Conservation (phyloP, 306 rosid genomes). For the Cucurbita maxima region DNA sequence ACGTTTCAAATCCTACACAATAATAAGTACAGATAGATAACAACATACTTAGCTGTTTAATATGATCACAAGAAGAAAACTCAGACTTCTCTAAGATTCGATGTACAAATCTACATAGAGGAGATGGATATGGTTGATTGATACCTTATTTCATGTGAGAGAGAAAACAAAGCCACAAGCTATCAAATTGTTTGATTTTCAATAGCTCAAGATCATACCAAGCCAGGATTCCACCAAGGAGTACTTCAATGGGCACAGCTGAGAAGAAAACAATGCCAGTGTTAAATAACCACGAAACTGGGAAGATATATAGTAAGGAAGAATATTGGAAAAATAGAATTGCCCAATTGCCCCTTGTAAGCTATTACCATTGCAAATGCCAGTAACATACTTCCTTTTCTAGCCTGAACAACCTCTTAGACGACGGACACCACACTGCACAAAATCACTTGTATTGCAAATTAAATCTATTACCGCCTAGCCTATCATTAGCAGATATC, state of each 20-base stretch:
- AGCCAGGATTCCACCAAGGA: constrained; percentile 55
- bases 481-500: too few relatives aligned
- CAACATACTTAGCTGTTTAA: background rate
- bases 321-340: background rate
- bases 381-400: constrained; percentile 59
- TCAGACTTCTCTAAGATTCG: background rate
- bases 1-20: background rate
- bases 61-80: background rate
- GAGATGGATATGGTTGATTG: background rate
- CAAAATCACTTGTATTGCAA: constrained; percentile 11
- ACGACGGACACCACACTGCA: constrained; percentile 66
- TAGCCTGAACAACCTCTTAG: constrained; percentile 62
- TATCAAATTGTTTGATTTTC: background rate
- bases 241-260: constrained; percentile 73
- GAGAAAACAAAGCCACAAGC: too few relatives aligned
- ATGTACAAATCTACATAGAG: background rate
- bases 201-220: constrained; percentile 46
- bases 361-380: constrained; percentile 80
- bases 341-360: background rate
- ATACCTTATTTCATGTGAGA: background rate
- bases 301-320: background rate
- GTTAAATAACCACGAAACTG: background rate
- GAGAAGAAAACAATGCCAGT: constrained; percentile 16
- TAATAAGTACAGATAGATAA: background rate
- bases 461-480: background rate